phyloP scores from a whole-genome alignment of 2,329 filamentous ascomycete species.

The Hirsutella minnesotensis region DNA sequence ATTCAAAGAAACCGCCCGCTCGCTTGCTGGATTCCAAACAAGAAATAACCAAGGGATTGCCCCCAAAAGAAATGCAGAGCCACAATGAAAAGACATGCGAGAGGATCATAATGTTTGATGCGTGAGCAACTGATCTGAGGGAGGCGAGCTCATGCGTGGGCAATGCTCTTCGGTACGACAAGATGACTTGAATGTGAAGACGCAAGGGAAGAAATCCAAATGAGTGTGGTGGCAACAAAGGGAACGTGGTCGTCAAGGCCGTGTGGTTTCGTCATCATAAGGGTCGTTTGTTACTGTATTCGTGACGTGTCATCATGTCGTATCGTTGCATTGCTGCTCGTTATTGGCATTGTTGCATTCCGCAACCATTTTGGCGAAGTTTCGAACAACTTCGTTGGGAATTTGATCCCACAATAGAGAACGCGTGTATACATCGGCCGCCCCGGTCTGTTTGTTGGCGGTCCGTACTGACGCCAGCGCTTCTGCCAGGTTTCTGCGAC shows the following conservation, averaged over 20 bases:
- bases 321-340: slow-evolving; percentile 30
- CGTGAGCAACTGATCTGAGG: slow-evolving; percentile 4
- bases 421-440: slow-evolving; percentile 83
- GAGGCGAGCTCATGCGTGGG: neutral
- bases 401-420: slow-evolving; percentile 93
- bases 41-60: too few relatives aligned
- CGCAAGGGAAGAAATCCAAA: slow-evolving; percentile 4
- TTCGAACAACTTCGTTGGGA: slow-evolving; percentile 78
- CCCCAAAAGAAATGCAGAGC: neutral
- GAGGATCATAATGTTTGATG: slow-evolving; percentile 2
- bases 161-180: neutral
- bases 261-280: slow-evolving; percentile 23
- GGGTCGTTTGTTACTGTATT: slow-evolving; percentile 15
- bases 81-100: slow-evolving; percentile 1
- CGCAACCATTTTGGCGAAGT: slow-evolving; percentile 84
- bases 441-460: slow-evolving; percentile 53
- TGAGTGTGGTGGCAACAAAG: slow-evolving; percentile 17
- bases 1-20: neutral
- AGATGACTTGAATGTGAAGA: neutral
- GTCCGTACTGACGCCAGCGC: slow-evolving; percentile 68
- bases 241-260: slow-evolving; percentile 14
- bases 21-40: too few relatives aligned
- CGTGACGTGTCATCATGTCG: slow-evolving; percentile 24
- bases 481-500: slow-evolving; percentile 66
- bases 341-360: slow-evolving; percentile 48